Evolutionary conservation across 495 filamentous ascomycete species (phyloP).

Genomic region (Penicillium silybi): DNA sequence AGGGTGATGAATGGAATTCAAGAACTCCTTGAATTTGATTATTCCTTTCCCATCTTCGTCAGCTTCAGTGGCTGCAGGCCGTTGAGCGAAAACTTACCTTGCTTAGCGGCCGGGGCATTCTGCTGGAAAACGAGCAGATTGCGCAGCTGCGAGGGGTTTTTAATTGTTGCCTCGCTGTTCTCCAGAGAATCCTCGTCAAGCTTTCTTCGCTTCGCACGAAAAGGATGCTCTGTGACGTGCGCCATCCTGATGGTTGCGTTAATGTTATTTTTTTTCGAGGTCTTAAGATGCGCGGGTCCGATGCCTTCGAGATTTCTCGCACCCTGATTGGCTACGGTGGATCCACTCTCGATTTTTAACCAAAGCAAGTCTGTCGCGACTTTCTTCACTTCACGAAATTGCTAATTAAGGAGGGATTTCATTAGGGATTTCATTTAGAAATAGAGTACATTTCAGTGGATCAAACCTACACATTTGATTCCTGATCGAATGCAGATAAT

Average conservation of each 20-base stretch:
- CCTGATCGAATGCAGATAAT: background rate
- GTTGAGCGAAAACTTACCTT: constrained; percentile 50
- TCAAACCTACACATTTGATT: background rate
- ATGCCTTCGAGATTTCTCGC: constrained; percentile 23
- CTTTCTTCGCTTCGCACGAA: constrained; percentile 42
- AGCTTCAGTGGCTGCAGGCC: background rate
- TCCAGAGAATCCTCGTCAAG: constrained; percentile 29
- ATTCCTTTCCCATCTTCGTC: constrained; percentile 48
- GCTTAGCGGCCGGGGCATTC: constrained; percentile 54
- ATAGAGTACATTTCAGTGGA: background rate
- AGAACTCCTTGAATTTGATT: constrained; percentile 70
- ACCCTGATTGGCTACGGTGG: constrained; percentile 16
- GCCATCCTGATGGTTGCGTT: constrained; percentile 15
- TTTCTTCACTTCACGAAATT: background rate
- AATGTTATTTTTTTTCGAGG: constrained; percentile 22
- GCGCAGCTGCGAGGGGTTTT: constrained; percentile 55
- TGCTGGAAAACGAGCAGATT: constrained; percentile 65
- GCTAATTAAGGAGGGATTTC: too few relatives aligned
- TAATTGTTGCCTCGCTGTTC: constrained; percentile 45
- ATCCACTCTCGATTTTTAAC: constrained; percentile 6
- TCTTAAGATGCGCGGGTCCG: constrained; percentile 17
- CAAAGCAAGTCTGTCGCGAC: background rate
- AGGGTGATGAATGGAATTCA: constrained; percentile 57
- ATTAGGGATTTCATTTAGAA: background rate
- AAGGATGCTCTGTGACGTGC: constrained; percentile 25